Conservation (phyloP, 2,329 filamentous ascomycete genomes). For the Phialocephala sp. region DNA sequence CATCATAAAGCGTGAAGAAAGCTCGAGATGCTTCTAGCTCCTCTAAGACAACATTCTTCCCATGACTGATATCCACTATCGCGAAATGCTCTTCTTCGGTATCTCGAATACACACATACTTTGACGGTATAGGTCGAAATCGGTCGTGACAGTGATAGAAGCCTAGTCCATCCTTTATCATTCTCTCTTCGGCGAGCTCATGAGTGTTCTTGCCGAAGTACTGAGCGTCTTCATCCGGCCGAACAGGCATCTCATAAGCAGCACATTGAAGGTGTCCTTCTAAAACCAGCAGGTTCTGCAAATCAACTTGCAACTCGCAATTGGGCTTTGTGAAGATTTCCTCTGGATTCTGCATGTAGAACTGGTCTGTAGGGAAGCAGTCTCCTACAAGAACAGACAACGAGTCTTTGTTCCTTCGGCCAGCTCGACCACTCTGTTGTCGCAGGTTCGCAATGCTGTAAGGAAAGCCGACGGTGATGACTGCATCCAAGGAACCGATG, state of each 20-base stretch:
- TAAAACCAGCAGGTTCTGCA: constrained; percentile 88
- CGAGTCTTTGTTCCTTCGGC: constrained; percentile 90
- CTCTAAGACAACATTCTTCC: constrained; percentile 84
- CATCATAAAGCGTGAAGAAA: constrained; percentile 95
- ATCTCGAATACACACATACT: constrained; percentile 85
- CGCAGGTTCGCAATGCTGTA: constrained; percentile 94
- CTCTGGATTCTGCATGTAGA: constrained; percentile 96
- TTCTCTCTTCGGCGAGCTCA: constrained; percentile 73
- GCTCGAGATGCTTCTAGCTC: constrained; percentile 96
- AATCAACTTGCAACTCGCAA: constrained; percentile 84
- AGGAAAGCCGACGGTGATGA: constrained; percentile 92
- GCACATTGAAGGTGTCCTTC: constrained; percentile 97
- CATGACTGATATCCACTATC: constrained; percentile 85
- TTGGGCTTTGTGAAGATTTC: constrained; percentile 94
- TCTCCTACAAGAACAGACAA: constrained; percentile 90
- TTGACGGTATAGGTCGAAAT: constrained; percentile 84
- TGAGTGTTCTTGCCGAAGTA: constrained; percentile 82
- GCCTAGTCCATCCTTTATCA: constrained; percentile 75
- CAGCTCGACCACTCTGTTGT: constrained; percentile 93
- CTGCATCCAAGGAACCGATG: constrained; percentile 91
- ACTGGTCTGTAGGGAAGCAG: constrained; percentile 87
- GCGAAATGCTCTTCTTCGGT: constrained; percentile 92
- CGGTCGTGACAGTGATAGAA: constrained; percentile 91
- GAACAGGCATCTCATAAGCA: constrained; percentile 91
- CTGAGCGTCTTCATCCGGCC: constrained; percentile 71